Conservation (phyloP, 257 asterid genomes). For the Echites panduratus region DNA sequence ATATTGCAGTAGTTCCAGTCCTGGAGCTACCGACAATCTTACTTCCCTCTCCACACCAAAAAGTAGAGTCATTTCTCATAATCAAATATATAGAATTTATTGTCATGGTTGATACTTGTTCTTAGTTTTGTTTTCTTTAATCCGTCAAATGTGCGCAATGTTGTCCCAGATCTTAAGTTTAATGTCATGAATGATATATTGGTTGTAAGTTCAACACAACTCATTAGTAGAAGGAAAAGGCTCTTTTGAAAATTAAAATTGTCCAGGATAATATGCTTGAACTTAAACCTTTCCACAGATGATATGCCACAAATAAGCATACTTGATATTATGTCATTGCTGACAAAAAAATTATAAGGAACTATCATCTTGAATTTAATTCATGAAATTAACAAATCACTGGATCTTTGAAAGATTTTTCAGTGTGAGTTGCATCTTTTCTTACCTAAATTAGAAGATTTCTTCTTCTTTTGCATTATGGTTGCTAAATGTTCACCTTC, state of each 20-base stretch:
- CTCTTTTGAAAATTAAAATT: not conserved
- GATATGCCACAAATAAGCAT: not conserved
- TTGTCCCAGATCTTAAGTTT: not conserved
- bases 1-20: not conserved
- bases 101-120: not conserved
- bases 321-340: not conserved
- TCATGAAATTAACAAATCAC: not conserved
- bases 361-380: not conserved
- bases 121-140: not conserved
- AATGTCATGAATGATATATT: not conserved
- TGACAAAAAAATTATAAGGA: not conserved
- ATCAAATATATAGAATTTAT: not conserved
- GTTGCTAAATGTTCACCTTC: not conserved
- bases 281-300: not conserved
- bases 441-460: not conserved
- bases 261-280: not conserved
- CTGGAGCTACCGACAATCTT: conserved; percentile 4
- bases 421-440: not conserved
- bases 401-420: not conserved
- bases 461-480: no score
- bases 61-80: not conserved
- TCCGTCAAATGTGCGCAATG: not conserved
- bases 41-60: not conserved
- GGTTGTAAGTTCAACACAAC: not conserved
- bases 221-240: not conserved